Evolutionary conservation across 306 rosid species (phyloP).

Genomic region (Comarum palustre): DNA sequence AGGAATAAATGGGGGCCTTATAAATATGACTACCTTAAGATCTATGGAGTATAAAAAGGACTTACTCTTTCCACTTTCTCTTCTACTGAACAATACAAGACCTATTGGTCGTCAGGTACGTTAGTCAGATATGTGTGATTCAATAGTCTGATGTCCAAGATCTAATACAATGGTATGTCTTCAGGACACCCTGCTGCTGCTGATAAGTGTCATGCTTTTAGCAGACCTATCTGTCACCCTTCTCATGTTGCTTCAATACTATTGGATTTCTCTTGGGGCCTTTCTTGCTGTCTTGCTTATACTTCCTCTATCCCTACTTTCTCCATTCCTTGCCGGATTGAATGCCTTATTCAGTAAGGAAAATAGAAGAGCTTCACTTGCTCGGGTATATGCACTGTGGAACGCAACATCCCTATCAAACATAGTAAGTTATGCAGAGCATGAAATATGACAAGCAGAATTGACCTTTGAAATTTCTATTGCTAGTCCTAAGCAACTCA

Average conservation of each 20-base stretch:
- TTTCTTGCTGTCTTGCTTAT: constrained; percentile 83
- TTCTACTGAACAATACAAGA: constrained; percentile 83
- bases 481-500: constrained; percentile 18
- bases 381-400: constrained; percentile 94
- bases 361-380: constrained; percentile 83
- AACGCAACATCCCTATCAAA: constrained; percentile 83
- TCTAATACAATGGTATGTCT: constrained; percentile 41
- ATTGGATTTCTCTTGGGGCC: constrained; percentile 92
- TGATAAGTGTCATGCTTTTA: constrained; percentile 72
- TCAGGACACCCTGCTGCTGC: constrained; percentile 87
- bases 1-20: constrained; percentile 87
- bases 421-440: constrained; percentile 61
- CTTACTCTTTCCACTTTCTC: constrained; percentile 68
- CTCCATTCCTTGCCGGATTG: constrained; percentile 96
- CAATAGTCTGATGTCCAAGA: constrained; percentile 9
- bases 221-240: constrained; percentile 85
- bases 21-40: constrained; percentile 66
- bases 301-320: constrained; percentile 87
- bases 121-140: constrained; percentile 21
- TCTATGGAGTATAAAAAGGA: constrained; percentile 79
- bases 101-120: constrained; percentile 93
- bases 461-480: constrained; percentile 8
- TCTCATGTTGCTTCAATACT: constrained; percentile 89
- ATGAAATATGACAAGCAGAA: constrained; percentile 11
- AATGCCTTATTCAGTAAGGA: constrained; percentile 93